Evolutionary conservation across 106 monocot genomes (phyloP).

Genomic region (Acorus gramineus): DNA sequence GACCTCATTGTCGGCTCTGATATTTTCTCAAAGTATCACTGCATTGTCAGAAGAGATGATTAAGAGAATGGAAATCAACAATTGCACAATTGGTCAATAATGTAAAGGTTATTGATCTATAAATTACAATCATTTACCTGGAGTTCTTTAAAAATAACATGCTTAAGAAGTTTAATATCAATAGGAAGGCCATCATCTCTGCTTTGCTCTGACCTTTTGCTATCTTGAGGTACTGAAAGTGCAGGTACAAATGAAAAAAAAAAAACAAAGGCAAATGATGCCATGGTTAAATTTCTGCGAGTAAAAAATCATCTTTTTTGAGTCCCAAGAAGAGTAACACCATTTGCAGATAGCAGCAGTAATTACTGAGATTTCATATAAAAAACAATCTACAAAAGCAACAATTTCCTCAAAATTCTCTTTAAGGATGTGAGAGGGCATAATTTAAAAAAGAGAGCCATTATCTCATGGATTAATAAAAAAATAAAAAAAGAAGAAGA

Average conservation of each 20-base stretch:
- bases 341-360: no score
- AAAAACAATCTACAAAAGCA: no score
- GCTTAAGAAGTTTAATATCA: constrained; percentile 92
- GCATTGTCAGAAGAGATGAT: constrained; percentile 8
- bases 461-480: no score
- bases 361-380: no score
- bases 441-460: no score
- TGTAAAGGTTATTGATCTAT: no score
- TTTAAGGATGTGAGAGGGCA: no score
- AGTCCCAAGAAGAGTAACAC: no score
- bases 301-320: no score
- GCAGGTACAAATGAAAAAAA: constrained; percentile 22
- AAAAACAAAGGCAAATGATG: constrained; percentile 1
- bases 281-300: no score
- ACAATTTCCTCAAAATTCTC: no score
- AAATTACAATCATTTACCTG: constrained; percentile 35
- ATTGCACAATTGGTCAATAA: background rate
- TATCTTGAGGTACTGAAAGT: constrained; percentile 43
- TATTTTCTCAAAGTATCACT: constrained; percentile 98
- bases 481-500: no score
- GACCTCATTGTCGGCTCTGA: constrained; percentile 58
- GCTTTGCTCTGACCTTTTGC: constrained; percentile 52
- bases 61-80: background rate
- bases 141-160: constrained; percentile 96
- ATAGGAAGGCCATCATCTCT: constrained; percentile 80